Percentiles rank a stretch among this genome's conserved stretches.
These are phyloP conservation scores for Botrytis sinoallii DNA, from an alignment of 2,329 filamentous ascomycete genomes.

Conservation along the genomic window DNA sequence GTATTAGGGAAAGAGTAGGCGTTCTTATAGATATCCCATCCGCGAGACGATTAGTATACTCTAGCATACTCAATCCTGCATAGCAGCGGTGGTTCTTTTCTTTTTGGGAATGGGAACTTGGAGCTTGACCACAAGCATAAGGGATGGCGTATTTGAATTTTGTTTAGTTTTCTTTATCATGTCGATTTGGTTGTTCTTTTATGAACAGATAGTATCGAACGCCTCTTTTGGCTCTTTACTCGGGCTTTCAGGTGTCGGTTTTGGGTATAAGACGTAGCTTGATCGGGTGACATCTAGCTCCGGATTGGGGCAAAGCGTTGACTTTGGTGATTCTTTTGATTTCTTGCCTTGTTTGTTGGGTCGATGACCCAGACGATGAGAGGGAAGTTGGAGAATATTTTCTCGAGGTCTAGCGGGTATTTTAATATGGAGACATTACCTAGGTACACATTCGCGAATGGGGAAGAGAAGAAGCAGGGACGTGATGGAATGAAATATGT, in stretches of 20 bases:
- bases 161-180: not conserved
- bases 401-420: not conserved
- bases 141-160: not conserved
- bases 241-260: not conserved
- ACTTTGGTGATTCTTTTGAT: not conserved
- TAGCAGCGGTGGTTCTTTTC: conserved; percentile 8
- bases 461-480: not conserved
- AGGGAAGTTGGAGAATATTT: not conserved
- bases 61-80: conserved; percentile 1
- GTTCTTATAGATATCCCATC: conserved; percentile 15
- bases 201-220: not conserved
- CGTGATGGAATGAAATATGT: not conserved
- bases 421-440: not conserved
- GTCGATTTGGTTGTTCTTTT: not conserved
- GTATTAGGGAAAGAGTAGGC: not conserved
- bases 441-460: not conserved
- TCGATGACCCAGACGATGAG: too few species aligned
- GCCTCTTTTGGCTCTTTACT: not conserved
- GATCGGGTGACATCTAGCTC: not conserved
- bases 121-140: not conserved
- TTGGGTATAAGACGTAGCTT: not conserved
- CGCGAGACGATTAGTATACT: not conserved
- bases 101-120: not conserved
- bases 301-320: not conserved
- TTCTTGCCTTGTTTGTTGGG: not conserved